Conservation (phyloP, 768 basidiomycete genomes). For the Mycena crocata region DNA sequence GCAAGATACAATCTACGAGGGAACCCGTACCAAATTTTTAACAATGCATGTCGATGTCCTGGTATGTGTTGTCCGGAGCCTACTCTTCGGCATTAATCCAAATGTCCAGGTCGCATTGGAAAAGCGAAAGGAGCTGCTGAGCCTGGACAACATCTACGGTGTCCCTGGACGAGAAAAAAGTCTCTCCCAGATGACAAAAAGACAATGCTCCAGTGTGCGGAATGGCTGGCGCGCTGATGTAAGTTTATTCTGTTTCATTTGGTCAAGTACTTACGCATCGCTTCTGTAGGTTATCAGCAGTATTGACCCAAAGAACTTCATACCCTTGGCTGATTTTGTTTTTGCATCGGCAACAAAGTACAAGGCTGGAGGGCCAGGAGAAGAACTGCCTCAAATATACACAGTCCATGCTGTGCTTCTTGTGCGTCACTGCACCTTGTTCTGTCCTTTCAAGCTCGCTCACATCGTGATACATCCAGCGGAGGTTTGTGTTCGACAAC, state of each 20-base stretch:
- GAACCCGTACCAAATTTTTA: neutral
- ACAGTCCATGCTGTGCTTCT: neutral
- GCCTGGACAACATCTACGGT: neutral
- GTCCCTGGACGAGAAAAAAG: neutral
- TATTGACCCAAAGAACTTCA: neutral
- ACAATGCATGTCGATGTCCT: conserved; percentile 9
- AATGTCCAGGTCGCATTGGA: neutral
- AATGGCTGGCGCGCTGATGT: conserved; percentile 7
- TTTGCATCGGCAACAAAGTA: neutral
- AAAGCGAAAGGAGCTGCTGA: neutral
- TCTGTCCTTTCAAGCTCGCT: neutral
- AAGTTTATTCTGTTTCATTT: neutral
- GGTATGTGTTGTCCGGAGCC: neutral
- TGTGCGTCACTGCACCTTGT: neutral
- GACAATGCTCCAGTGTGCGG: conserved; percentile 4
- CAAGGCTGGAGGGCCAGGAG: neutral
- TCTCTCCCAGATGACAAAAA: neutral
- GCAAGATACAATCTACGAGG: neutral
- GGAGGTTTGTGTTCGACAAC: conserved; percentile 2
- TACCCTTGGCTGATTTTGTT: neutral
- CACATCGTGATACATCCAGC: neutral
- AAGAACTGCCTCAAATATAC: neutral
- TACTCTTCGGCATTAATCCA: neutral
- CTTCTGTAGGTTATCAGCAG: neutral
- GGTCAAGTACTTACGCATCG: neutral